phyloP scores from a whole-genome alignment of 768 basidiomycete genomes.

The Lentinula aciculospora region DNA sequence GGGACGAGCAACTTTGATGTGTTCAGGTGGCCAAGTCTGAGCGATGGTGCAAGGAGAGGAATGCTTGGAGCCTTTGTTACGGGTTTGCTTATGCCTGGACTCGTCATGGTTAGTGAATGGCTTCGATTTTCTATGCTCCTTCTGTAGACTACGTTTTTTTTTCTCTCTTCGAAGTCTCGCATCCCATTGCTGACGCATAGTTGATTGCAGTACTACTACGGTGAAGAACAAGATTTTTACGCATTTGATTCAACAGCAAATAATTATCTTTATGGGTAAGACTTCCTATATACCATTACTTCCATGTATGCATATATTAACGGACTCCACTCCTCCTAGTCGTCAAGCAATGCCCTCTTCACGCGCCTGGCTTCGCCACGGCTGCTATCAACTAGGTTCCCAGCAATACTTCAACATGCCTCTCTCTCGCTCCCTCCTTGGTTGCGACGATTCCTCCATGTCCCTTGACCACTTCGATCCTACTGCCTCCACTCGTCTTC shows the following conservation, averaged over 20 bases:
- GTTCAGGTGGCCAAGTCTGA: conserved; percentile 87
- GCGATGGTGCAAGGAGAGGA: conserved; percentile 75
- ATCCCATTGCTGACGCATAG: too few relatives aligned
- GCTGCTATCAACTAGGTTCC: conserved; percentile 88
- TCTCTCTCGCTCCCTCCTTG: conserved; percentile 69
- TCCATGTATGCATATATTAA: too few relatives aligned
- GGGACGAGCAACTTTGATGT: conserved; percentile 94
- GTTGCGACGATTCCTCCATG: conserved; percentile 90
- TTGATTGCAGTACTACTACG: conserved; percentile 86
- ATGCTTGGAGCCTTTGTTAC: conserved; percentile 76
- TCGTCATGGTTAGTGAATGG: conserved; percentile 55
- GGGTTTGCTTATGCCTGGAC: conserved; percentile 81
- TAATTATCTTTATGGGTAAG: conserved; percentile 88
- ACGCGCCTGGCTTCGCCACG: conserved; percentile 88
- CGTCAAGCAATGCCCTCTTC: conserved; percentile 89
- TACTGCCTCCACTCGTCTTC: conserved; percentile 68
- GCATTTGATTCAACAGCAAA: conserved; percentile 80
- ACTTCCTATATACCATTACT: too few relatives aligned
- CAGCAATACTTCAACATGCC: conserved; percentile 94
- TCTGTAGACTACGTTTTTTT: conserved; percentile 1
- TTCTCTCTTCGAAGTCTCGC: too few relatives aligned
- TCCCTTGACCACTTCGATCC: conserved; percentile 94
- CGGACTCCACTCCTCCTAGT: conserved; percentile 28
- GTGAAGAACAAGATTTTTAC: conserved; percentile 91
- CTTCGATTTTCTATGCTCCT: conserved; percentile 8